Conservation (phyloP, 1,284 basidiomycete genomes). For the Ceratobasidium sp. region DNA sequence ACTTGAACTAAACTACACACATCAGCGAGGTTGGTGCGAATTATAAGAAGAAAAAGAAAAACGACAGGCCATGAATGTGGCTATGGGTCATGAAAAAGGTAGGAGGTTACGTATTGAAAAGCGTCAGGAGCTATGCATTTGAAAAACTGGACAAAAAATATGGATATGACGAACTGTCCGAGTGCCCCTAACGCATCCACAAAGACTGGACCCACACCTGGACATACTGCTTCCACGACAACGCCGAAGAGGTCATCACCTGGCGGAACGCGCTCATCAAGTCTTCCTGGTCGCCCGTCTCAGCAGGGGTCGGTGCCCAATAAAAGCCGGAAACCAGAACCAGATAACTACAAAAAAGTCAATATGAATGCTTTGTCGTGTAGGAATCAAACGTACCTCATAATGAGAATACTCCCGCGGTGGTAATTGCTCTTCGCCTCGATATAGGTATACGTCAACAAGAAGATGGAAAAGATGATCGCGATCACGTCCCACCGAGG, state of each 20-base stretch:
- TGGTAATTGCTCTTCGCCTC: conserved; percentile 98
- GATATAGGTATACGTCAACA: conserved; percentile 99
- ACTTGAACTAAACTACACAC: background rate
- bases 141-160: background rate
- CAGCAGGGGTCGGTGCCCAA: conserved; percentile 66
- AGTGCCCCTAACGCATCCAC: conserved; percentile 19
- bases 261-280: background rate
- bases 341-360: conserved; percentile 69
- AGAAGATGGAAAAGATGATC: conserved; percentile 93
- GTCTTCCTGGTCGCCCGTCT: background rate
- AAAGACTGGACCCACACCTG: conserved; percentile 35
- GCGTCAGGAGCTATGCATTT: background rate
- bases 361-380: background rate
- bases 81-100: too few species aligned
- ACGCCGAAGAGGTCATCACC: background rate
- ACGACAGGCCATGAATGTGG: too few species aligned
- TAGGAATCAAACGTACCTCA: conserved; percentile 70
- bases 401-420: conserved; percentile 90
- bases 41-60: background rate
- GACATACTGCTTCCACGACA: conserved; percentile 31
- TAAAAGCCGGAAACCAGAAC: conserved; percentile 85
- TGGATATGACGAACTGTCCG: conserved; percentile 3
- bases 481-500: conserved; percentile 98
- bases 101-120: background rate
- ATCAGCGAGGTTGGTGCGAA: background rate